A percentile compares a stretch with the other conserved stretches of the same genome.
phyloP scores from a whole-genome alignment of 2,329 filamentous ascomycete genomes.

The Eurotiales sp. region DNA sequence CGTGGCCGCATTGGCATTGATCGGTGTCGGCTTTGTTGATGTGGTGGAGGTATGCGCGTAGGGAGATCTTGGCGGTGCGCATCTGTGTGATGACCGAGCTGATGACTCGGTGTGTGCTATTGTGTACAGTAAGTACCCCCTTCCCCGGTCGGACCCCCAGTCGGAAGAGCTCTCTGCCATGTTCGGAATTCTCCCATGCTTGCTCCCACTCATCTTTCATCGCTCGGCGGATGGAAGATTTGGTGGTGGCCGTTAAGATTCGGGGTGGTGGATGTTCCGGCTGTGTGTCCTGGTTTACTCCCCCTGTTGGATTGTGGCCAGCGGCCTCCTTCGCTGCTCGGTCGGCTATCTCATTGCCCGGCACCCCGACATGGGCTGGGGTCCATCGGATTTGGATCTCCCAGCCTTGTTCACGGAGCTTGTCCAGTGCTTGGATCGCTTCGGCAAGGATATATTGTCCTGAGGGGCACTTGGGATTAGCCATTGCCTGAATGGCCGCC shows the following conservation, averaged over 20 bases:
- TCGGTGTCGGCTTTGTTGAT: constrained; percentile 5
- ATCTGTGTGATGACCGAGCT: constrained; percentile 24
- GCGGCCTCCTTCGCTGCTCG: constrained; percentile 7
- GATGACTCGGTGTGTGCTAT: constrained; percentile 16
- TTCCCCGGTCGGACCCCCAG: constrained; percentile 19
- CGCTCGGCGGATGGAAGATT: constrained; percentile 17
- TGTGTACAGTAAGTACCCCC: constrained; percentile 16
- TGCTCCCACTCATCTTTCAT: constrained; percentile 21
- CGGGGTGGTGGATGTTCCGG: neutral
- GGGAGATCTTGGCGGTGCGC: constrained; percentile 22
- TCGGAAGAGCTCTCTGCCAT: constrained; percentile 20
- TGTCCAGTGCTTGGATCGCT: neutral
- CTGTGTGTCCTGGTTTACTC: neutral
- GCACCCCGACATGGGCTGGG: constrained; percentile 15
- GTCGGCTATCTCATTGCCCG: constrained; percentile 17
- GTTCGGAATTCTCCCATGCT: constrained; percentile 19
- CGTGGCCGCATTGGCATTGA: constrained; percentile 1
- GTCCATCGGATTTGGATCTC: constrained; percentile 14
- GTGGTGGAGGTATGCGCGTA: constrained; percentile 10
- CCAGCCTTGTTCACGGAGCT: neutral
- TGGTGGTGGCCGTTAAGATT: neutral
- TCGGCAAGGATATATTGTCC: constrained; percentile 24
- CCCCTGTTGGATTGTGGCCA: neutral
- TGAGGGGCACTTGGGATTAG: constrained; percentile 24
- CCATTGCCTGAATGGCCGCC: constrained; percentile 28